phyloP scores from a whole-genome alignment of 805 yeast genomes.

The Saturnispora halmiae region DNA sequence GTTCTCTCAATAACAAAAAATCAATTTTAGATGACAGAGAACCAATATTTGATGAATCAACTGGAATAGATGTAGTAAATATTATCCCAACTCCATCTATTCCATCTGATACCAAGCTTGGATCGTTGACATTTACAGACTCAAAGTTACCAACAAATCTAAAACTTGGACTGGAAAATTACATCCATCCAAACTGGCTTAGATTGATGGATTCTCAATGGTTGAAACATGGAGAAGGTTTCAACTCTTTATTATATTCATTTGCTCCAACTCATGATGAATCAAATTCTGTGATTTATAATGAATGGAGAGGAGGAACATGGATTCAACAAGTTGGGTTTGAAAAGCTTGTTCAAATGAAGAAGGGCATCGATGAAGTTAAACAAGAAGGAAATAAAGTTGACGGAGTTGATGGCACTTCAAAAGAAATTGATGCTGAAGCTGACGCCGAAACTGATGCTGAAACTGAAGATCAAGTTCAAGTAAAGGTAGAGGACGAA shows the following conservation, averaged over 20 bases:
- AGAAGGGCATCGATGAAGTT: slow-evolving; percentile 6
- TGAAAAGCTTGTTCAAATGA: slow-evolving; percentile 25
- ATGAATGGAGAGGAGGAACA: slow-evolving; percentile 39
- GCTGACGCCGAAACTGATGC: too few relatives aligned
- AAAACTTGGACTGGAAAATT: slow-evolving; percentile 35
- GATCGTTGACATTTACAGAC: slow-evolving; percentile 35
- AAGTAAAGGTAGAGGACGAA: neutral
- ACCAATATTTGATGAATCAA: slow-evolving; percentile 47
- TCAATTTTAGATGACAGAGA: slow-evolving; percentile 72
- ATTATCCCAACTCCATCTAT: slow-evolving; percentile 47
- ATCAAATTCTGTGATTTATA: slow-evolving; percentile 43
- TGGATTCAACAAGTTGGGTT: slow-evolving; percentile 50
- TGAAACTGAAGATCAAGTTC: too few relatives aligned
- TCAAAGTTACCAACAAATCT: slow-evolving; percentile 12
- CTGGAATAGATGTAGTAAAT: slow-evolving; percentile 53
- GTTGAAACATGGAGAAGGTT: slow-evolving; percentile 37
- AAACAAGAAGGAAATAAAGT: neutral
- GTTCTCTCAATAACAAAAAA: slow-evolving; percentile 53
- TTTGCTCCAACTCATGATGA: slow-evolving; percentile 66
- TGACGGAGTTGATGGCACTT: neutral
- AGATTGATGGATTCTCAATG: slow-evolving; percentile 57
- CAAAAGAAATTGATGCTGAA: neutral
- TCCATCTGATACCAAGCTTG: slow-evolving; percentile 33
- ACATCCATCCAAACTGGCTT: slow-evolving; percentile 56
- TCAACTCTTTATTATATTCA: slow-evolving; percentile 33